Base-by-base conservation (phyloP, 2,329 filamentous ascomycete species). In the Aspergillus sp. region DNA sequence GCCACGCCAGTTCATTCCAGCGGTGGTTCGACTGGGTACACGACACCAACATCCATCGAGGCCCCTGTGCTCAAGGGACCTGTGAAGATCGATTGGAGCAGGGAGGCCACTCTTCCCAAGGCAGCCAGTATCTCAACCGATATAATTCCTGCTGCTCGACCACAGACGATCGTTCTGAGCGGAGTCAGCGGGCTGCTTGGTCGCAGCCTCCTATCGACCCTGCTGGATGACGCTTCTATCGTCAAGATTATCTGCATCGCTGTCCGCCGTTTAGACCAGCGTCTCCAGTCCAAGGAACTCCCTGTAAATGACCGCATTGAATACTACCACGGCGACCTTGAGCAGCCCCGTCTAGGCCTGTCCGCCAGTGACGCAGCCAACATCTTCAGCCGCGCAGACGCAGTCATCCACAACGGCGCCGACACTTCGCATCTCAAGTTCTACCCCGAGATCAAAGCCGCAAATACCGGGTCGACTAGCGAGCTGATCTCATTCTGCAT, bases 341-440 rank as follows among this genome's bases (percentile, higher is more conserved):
- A 59, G 0, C 44, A 48, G 2, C 68, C 72, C 0, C 60, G 40
- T 4, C 70, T 83, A 3, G 80, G 80, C 0, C 71, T 82, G 17
- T 63, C 63, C 1, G 57, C 73, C 20, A 61, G 60, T 1, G 66
- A 74, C 19, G 62, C 70, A 12, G 15, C 50, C 3, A 24, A 24
- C 1, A 61, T 83, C 2, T 66, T 67, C n/a, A 24, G 47, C 3
- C 46, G 63, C 3, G 73, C 69, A 1, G 73, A 81, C 61, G 64
- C 80, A 4, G 79, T 88, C 50, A 80, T 89, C 24, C 87, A 84
- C 66, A 75, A 72, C 51, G 82, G 78, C 7, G 79, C 80, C n/a
- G 72, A 76, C n/a, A 60, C 65, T 15, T 69, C 66, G 0, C 67
- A 64, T 48, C 47, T 66, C 48, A 66, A 74, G 22, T 64, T 51